Evolutionary conservation across 257 asterid genomes (phyloP), one percentile per base, ranked within the genome.

Genomic region (Scutellaria baicalensis): DNA sequence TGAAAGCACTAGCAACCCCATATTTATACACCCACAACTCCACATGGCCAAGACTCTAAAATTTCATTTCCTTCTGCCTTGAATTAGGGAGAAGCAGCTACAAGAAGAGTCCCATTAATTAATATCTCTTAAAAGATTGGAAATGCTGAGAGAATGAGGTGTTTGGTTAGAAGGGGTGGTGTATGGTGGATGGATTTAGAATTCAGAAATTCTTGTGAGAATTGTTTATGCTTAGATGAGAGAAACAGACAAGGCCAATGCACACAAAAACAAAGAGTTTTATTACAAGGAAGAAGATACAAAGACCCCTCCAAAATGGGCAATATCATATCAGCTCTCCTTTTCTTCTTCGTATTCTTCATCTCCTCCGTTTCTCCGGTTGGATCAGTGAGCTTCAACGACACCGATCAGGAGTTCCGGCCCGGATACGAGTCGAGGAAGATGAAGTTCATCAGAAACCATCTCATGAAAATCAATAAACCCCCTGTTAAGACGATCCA

Each of bases 401-500:
- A 39, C 50, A 65, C 83, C 13, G 59, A 73, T 61, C 97, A 79
- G 48, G 76, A 45, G 40, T 85, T 90, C 65, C 76, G 86, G 66
- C 94, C 95, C 0, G 80, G 81, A 0, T 78, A 89, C 5, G 87
- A 81, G 54, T 11, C 78, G 5, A 71, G 67, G 57, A 88, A 85
- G 74, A 18, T 84, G 75, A 85, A 71, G 76, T 69, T 77, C 61
- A 71, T 89, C 35, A 56, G 80, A 77, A 81, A 82, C 52, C 92
- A 88, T 66, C 86, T 93, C 23, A 75, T 40, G 84, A 90, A 80
- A 60, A 77, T 93, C 71, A 93, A 93, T 54, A 93, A 93, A 65
- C 95, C 93, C 74, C 38, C 88, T 12, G 73, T 88, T 59, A 90
- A 84, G 84, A 85, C 96, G 73, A 84, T 93, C 79, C 89, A 88